Evolutionary conservation across 148 eudicot genomes (phyloP).

Genomic region (Rhododendron mucronatum): DNA sequence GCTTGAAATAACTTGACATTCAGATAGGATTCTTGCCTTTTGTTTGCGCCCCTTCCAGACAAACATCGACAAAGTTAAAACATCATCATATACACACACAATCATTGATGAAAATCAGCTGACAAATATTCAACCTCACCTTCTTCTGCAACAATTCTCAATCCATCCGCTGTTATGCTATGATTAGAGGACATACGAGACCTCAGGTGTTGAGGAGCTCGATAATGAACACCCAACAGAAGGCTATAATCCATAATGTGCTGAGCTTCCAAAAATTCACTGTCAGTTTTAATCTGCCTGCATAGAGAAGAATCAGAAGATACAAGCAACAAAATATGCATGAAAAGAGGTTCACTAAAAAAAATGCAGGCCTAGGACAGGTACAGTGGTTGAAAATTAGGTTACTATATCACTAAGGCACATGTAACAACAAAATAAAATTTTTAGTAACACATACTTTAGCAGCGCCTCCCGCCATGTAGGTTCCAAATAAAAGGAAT

Average conservation of each 20-base stretch:
- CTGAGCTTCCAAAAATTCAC: slow-evolving; percentile 79
- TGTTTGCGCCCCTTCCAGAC: neutral
- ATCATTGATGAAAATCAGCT: neutral
- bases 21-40: neutral
- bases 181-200: slow-evolving; percentile 38
- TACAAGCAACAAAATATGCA: neutral
- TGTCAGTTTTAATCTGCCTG: slow-evolving; percentile 94
- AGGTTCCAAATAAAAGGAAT: slow-evolving; percentile 91
- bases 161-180: slow-evolving; percentile 45
- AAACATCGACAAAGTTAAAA: neutral
- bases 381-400: neutral
- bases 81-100: neutral
- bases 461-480: slow-evolving; percentile 78
- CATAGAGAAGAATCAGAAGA: slow-evolving; percentile 16
- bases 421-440: neutral
- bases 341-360: neutral
- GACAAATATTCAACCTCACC: slow-evolving; percentile 25
- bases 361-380: neutral
- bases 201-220: slow-evolving; percentile 86
- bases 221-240: slow-evolving; percentile 66
- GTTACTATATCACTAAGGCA: neutral
- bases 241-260: slow-evolving; percentile 79
- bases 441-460: slow-evolving; percentile 43
- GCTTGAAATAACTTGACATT: neutral
- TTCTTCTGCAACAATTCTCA: slow-evolving; percentile 87